Evolutionary conservation across 164 flowering plant species (phyloP), one percentile per base, ranked within the genome.

Genomic region (Euptelea pleiosperma): DNA sequence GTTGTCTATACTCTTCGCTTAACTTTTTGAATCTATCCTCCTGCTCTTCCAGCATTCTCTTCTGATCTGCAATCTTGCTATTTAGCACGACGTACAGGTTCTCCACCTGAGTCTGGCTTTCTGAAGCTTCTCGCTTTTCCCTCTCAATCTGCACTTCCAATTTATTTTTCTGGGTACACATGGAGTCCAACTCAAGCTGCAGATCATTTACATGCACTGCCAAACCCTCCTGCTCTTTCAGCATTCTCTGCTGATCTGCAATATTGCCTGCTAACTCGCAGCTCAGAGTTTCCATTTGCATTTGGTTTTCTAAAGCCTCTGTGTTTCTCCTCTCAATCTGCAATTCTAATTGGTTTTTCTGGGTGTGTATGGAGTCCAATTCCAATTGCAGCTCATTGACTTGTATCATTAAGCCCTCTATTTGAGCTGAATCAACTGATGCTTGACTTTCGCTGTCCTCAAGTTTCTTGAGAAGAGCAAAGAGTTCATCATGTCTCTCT

Each of bases 231-330:
- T 61, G 26, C 63, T 82, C 85, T 63, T 73, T 75, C 39, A 70
- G 44, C 28, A 67, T 9, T 45, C 54, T 64, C 62, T 78, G 71
- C 39, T 67, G 69, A 57, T 75, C 72, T 12, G 7, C 55, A 33
- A 61, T 67, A 55, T 70, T 76, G 55, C 68, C 64, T 10, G 59
- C 61, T 28, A 86, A n/a, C 49, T 79, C 82, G 68, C 61, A 79
- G 51, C 73, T 72, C 62, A 80, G 64, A 35, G 33, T 78, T 74
- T 72, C 75, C 34, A 76, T 62, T 66, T 70, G 68, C 46, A 61
- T 57, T 65, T 63, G 28, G 26, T 55, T 57, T 24, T 73, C 77
- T 26, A 76, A 61, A 65, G 65, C 70, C 51, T 78, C 82, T 31
- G 54, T 50, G 48, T 50, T 52, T 67, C 65, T 77, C 37, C 46